Base-by-base conservation (phyloP, 2,329 filamentous ascomycete species). In the Colletotrichum sublineola region DNA sequence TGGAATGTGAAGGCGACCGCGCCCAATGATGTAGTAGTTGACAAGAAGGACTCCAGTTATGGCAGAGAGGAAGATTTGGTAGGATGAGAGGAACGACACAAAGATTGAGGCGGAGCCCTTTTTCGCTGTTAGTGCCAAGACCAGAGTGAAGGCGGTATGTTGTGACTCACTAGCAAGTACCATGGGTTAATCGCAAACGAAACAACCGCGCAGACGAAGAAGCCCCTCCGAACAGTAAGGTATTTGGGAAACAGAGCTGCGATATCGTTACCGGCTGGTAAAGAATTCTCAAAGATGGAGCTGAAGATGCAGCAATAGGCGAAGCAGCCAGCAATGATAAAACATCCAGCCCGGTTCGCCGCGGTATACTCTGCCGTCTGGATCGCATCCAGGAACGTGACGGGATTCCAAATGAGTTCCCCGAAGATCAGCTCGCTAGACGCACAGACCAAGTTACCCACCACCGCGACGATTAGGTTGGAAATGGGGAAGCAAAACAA, bases 241-340 rank as follows among this genome's bases (percentile, higher is more conserved):
- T 77, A 82, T 63, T 77, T 78, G 50, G 82, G 82, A 11, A 83
- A 82, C 1, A 80, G 75, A 0, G 81, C 81, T 0, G 82, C 77
- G 5, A 84, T 73, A 36, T 84, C 82, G n/a, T 84, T 82, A 5
- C 83, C 82, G 0, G 82, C 82, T 29, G 82, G 80, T 3, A 84
- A 77, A 5, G 79, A 81, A 64, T 84, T 84, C 63, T 83, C 82
- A n/a, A 84, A 83, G 38, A 86, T 84, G 7, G 81, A 78, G 11
- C 81, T 81, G 69, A 85, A 84, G 36, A 87, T 80, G 0, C 81
- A 78, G 5, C 81, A 82, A 69, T 85, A 86, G 0, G 82, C 76
- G 56, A 86, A 84, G 18, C 79, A 80, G 1, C 80, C 78, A 0
- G 83, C 77, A 40, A 85, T 81, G 70, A 86, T 84, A 46, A 83